phyloP scores from a whole-genome alignment of 495 filamentous ascomycete species.

The Neurospora sp. region DNA sequence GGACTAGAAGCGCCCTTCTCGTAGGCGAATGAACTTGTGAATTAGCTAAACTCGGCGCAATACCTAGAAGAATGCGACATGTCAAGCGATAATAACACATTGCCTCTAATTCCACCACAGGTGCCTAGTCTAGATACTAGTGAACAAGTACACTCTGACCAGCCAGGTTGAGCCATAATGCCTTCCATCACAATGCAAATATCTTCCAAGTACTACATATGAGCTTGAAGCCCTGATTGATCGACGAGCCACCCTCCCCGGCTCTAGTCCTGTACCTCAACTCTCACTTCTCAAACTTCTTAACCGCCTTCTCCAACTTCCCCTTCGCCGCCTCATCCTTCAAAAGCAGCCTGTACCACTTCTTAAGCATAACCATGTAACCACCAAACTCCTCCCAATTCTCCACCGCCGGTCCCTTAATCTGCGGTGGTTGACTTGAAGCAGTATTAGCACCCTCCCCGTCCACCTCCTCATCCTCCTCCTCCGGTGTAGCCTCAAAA shows the following conservation, averaged over 20 bases:
- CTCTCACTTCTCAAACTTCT: constrained; percentile 24
- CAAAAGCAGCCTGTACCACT: constrained; percentile 29
- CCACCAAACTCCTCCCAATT: constrained; percentile 25
- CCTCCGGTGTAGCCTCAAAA: constrained; percentile 25
- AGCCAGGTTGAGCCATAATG: background rate
- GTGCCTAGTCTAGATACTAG: background rate
- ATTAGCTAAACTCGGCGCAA: background rate
- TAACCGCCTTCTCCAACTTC: constrained; percentile 32
- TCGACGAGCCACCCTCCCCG: background rate
- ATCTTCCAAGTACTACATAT: background rate
- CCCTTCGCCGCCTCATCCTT: constrained; percentile 21
- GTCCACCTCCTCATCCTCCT: background rate
- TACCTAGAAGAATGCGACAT: background rate
- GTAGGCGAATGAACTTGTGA: background rate
- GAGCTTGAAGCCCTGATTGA: background rate
- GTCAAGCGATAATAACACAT: background rate
- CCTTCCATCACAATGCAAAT: background rate
- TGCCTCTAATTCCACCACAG: background rate
- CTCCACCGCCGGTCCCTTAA: constrained; percentile 37
- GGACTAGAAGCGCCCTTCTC: too few relatives aligned
- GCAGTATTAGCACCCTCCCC: background rate
- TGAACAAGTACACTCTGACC: background rate
- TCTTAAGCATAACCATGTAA: constrained; percentile 23
- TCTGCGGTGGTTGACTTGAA: constrained; percentile 21
- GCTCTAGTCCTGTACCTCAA: background rate